These are phyloP conservation scores for Penicillium sp. DNA, from an alignment of 2,329 filamentous ascomycete species.

Conservation along the genomic window DNA sequence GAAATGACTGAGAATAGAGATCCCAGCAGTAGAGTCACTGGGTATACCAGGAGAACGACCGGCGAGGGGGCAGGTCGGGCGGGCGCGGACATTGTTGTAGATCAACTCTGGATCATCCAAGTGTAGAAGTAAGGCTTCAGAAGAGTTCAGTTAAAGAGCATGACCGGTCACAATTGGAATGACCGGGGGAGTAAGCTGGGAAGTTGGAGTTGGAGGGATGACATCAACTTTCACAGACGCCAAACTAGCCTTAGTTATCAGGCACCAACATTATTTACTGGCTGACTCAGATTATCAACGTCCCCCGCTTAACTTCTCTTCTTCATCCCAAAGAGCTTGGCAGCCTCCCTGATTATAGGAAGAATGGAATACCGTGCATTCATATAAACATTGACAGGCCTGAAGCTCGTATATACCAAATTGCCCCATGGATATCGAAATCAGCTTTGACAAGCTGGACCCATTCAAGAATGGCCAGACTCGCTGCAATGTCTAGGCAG, in stretches of 20 bases:
- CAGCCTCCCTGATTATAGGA: no score
- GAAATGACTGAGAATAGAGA: constrained; percentile 74
- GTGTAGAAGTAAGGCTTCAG: background rate
- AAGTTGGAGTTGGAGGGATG: constrained; percentile 8
- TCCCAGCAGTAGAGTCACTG: constrained; percentile 70
- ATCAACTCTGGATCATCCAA: background rate
- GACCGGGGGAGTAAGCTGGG: background rate
- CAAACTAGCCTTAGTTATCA: background rate
- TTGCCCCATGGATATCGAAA: no score
- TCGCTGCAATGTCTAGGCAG: no score
- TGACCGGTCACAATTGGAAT: background rate
- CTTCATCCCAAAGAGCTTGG: no score
- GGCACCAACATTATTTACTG: background rate
- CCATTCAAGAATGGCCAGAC: no score
- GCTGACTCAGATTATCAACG: background rate
- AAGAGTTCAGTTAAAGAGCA: background rate
- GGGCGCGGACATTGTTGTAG: constrained; percentile 16
- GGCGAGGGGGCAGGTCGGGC: constrained; percentile 43
- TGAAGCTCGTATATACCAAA: no score
- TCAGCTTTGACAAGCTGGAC: no score
- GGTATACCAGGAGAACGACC: constrained; percentile 65
- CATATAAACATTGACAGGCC: no score
- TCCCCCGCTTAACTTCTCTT: no score
- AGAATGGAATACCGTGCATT: no score
- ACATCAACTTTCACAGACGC: constrained; percentile 17